Conservation (phyloP, 495 filamentous ascomycete genomes). For the Xylaria flabelliformis region DNA sequence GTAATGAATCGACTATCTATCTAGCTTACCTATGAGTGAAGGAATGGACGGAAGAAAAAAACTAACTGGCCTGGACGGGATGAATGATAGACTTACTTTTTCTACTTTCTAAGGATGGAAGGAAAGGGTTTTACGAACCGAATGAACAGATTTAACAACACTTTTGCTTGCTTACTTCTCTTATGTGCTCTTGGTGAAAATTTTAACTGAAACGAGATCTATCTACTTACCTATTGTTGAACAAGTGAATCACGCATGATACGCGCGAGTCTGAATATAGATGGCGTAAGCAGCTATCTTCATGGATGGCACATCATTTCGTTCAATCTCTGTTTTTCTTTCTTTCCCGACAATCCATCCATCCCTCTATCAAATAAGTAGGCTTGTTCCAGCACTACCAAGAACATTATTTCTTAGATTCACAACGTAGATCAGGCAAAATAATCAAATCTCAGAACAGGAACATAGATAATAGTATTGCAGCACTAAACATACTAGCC, state of each 20-base stretch:
- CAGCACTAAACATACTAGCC: background rate
- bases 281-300: no score
- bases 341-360: no score
- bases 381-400: background rate
- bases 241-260: no score
- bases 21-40: background rate
- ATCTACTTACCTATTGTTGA: no score
- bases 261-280: no score
- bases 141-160: background rate
- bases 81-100: background rate
- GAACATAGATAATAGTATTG: background rate
- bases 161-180: background rate
- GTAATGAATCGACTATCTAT: background rate
- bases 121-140: background rate
- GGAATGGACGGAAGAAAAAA: background rate
- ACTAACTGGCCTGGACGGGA: background rate
- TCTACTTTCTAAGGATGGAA: background rate
- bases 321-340: no score
- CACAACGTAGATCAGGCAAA: background rate
- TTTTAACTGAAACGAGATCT: no score
- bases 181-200: background rate
- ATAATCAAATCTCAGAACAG: background rate
- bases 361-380: no score
- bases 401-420: background rate
- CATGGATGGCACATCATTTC: no score